These are phyloP conservation scores for Colletotrichum cereale DNA, from an alignment of 2,329 filamentous ascomycete species.

Conservation along the genomic window DNA sequence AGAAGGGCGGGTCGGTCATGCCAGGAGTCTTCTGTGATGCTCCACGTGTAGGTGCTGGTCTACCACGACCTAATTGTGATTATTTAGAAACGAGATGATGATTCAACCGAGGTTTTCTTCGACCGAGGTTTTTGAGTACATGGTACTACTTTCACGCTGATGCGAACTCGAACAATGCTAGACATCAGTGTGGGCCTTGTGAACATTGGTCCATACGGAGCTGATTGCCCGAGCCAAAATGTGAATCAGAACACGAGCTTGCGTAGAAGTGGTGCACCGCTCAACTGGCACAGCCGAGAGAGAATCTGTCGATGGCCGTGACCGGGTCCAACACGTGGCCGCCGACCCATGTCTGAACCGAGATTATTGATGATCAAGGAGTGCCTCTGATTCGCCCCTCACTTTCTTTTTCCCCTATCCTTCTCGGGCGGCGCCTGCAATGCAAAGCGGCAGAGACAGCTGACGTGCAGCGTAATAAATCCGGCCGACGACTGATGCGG, in stretches of 20 bases:
- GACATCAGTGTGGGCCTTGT: background rate
- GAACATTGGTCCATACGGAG: background rate
- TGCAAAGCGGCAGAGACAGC: conserved; percentile 1
- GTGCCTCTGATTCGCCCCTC: background rate
- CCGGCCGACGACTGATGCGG: background rate
- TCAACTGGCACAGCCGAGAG: background rate
- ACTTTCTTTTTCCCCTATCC: too few relatives aligned
- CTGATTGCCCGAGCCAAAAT: background rate
- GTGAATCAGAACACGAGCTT: background rate
- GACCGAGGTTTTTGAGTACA: background rate
- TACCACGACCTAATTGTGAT: background rate
- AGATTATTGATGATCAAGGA: conserved; percentile 26
- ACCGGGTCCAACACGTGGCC: background rate
- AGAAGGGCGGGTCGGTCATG: background rate
- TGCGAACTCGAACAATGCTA: background rate
- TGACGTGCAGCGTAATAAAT: background rate
- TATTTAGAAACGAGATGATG: conserved; percentile 27
- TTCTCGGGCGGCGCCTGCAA: conserved; percentile 7
- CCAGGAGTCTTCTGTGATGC: background rate
- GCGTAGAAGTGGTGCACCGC: background rate
- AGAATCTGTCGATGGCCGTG: background rate
- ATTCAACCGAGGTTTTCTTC: conserved; percentile 2
- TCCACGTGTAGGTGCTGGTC: background rate
- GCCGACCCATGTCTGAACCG: background rate
- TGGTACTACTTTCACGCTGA: background rate